Evolutionary conservation across 768 basidiomycete species (phyloP), one percentile per base, ranked within the genome.

Genomic region (Polyporus arcularius): DNA sequence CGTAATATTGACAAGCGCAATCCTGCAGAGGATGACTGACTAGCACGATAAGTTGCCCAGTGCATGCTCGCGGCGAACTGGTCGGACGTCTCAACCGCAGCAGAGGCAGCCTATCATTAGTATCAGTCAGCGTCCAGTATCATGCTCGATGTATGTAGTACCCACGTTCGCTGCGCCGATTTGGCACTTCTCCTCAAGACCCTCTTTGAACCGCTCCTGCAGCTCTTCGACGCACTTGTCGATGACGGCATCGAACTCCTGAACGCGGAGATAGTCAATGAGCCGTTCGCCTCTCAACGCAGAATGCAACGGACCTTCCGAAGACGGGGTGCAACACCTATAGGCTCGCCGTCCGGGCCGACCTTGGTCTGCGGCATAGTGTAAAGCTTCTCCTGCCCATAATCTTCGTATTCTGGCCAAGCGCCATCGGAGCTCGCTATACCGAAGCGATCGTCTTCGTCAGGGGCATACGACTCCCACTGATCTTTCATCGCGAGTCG

Each of bases 1-100:
- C 35, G 49, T 9, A 50, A 18, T 55, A 14, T 32, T 32, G 15
- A 54, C 12, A 21, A 3, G 16, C 28, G 32, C 41, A 35, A 35
- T 21, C 2, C 28, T 11, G 14, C 16, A 40, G 8, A 16, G 10
- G 9, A 30, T 18, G 14, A 74, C 80, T 70, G 63, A 85, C 82
- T 84, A 4, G 83, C 84, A 59, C 84, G 77, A 67, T 83, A 86
- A 14, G 84, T 85, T 0, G 59, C 73, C 85, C 86, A 87, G 61
- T 87, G 85, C 81, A 85, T 84, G 5, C 78, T 75, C 6, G 65
- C 70, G 1, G 81, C 79, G 65, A 87, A 83, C 5, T 78, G 74
- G 53, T 85, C 83, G 0, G 77, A 71, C 10, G 79, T 81, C 7
- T 74, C 61, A 7, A 85, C 72, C 9, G 85, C 82, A 53, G 75